Evolutionary conservation across 805 yeast species (phyloP), one percentile per base, ranked within the genome.

Genomic region (Scheffersomyces lignosus): DNA sequence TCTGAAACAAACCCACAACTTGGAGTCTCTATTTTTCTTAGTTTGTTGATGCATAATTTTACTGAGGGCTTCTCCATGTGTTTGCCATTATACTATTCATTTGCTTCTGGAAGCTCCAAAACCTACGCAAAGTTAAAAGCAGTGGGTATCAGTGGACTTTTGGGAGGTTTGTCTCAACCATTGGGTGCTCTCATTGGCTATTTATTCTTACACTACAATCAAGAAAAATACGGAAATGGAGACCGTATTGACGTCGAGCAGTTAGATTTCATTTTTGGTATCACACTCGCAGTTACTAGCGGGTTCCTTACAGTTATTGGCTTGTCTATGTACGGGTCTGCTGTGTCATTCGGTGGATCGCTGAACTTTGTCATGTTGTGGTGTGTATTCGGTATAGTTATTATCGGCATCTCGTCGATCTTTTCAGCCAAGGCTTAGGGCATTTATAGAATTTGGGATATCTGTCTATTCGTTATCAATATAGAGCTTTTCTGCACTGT

Each of bases 41-140:
- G 96, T 32, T 71, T 91, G 54, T 78, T 89, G 9, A 77, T 93
- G 18, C 99, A 91, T 64, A 93, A 93, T 59, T 82, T 88, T 48
- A 83, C 90, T 15, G 99, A 91, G 58, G 99, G 98, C 0, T 89
- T 93, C 56, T 80, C 93, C 12, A 90, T 91, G 86, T 87, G 96
- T 10, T 69, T 90, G 31, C 98, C 98, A 0, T 67, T 91, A 22
- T 93, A 83, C 55, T 76, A 90, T 34, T 87, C 95, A 6, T 69
- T 91, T 44, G 40, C 55, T 1, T 51, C 55, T 3, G 40, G 51
- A 3, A 68, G 77, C 29, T 72, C 78, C 1, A 68, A 87, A 30
- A 49, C 62, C 18, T 51, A 48, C 43, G 64, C 73, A 13, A 69
- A 69, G 46, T 36, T 64, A 18, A 72, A 77, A 45, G 95, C 97